Percentiles rank a stretch among this genome's conserved stretches.
These are phyloP conservation scores for Pyricularia pennisetigena DNA, from an alignment of 2,329 filamentous ascomycete species.

Conservation along the genomic window DNA sequence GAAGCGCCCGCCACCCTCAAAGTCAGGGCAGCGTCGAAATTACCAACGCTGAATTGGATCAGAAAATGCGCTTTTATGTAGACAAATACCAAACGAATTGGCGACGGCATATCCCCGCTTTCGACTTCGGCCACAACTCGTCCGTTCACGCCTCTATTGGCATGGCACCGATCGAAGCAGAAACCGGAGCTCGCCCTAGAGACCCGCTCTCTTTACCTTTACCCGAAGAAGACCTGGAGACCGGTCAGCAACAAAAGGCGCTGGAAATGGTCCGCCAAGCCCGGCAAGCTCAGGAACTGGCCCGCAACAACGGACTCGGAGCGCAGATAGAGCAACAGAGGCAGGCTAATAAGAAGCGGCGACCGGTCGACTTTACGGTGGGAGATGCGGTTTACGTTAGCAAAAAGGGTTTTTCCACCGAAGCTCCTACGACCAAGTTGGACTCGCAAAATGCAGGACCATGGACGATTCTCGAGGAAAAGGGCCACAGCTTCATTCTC, in stretches of 20 bases:
- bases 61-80: neutral
- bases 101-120: neutral
- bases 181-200: neutral
- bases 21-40: neutral
- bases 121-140: neutral
- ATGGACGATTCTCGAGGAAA: neutral
- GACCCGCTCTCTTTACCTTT: neutral
- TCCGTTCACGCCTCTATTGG: neutral
- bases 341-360: neutral
- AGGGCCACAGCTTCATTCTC: neutral
- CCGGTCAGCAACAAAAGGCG: neutral
- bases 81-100: neutral
- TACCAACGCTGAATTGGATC: neutral
- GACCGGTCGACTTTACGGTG: too few species aligned
- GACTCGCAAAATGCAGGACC: neutral
- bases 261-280: neutral
- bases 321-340: neutral
- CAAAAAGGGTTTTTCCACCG: neutral
- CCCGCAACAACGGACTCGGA: neutral
- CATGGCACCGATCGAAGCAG: neutral
- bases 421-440: neutral
- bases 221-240: neutral
- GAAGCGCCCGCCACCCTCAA: neutral
- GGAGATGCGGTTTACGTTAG: neutral
- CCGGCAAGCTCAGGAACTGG: neutral